phyloP scores from a whole-genome alignment of 1,284 basidiomycete genomes.

The Entoloma clypeatum region DNA sequence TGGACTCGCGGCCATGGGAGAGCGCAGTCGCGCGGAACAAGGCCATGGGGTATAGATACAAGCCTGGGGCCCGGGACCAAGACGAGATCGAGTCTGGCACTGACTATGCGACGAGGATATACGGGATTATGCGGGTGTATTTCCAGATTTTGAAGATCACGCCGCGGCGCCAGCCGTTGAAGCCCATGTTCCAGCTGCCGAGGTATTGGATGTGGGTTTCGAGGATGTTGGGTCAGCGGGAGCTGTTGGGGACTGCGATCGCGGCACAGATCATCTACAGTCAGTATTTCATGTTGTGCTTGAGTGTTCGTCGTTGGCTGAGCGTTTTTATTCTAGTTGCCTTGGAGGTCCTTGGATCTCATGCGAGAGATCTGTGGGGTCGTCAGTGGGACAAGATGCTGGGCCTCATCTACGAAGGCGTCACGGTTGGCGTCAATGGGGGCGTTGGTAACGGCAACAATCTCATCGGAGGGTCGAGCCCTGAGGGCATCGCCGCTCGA shows the following conservation, averaged over 20 bases:
- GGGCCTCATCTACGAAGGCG: slow-evolving; percentile 59
- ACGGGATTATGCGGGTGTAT: slow-evolving; percentile 86
- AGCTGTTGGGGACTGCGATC: slow-evolving; percentile 49
- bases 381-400: slow-evolving; percentile 79
- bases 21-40: slow-evolving; percentile 58
- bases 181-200: slow-evolving; percentile 54
- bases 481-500: slow-evolving; percentile 58
- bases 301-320: slow-evolving; percentile 1
- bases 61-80: slow-evolving; percentile 39
- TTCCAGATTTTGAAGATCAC: slow-evolving; percentile 66
- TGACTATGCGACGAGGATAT: slow-evolving; percentile 74
- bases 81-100: slow-evolving; percentile 46
- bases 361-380: slow-evolving; percentile 65
- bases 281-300: slow-evolving; percentile 34
- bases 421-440: slow-evolving; percentile 56
- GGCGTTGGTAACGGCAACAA: slow-evolving; percentile 39
- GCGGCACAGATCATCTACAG: slow-evolving; percentile 67
- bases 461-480: slow-evolving; percentile 50
- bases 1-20: slow-evolving; percentile 43
- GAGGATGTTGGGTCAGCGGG: slow-evolving; percentile 49
- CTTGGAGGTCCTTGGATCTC: slow-evolving; percentile 68
- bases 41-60: slow-evolving; percentile 64
- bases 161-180: slow-evolving; percentile 38
- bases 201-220: slow-evolving; percentile 69
- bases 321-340: slow-evolving; percentile 42